A percentile compares a stretch with the other conserved stretches of the same genome.
phyloP scores from a whole-genome alignment of 1,284 basidiomycete genomes.

The Apiotrichum gamsii region DNA sequence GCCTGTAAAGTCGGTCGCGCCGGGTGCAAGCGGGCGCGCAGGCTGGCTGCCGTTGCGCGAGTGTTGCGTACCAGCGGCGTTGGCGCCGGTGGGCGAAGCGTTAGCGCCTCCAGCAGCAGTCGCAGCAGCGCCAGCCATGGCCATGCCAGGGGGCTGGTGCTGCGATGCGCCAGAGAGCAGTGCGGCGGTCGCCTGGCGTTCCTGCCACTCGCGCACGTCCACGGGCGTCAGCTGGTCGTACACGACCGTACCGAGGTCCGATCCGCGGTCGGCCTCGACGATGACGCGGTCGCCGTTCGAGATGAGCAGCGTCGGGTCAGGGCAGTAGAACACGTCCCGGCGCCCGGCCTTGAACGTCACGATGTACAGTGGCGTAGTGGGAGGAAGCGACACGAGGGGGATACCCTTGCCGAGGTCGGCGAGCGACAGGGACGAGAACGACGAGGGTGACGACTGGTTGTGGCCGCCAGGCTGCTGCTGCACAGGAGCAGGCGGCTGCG shows the following conservation, averaged over 20 bases:
- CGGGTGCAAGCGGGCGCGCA: slow-evolving; percentile 13
- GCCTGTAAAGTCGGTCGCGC: slow-evolving; percentile 26
- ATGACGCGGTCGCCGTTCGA: slow-evolving; percentile 84
- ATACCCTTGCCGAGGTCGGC: slow-evolving; percentile 84
- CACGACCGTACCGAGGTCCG: slow-evolving; percentile 82
- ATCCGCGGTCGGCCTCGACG: slow-evolving; percentile 88
- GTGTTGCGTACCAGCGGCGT: slow-evolving; percentile 3
- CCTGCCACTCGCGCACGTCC: slow-evolving; percentile 85
- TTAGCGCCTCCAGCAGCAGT: too few relatives aligned
- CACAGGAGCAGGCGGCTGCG: slow-evolving; percentile 6
- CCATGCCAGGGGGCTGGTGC: slow-evolving; percentile 47
- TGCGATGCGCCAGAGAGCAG: slow-evolving; percentile 41
- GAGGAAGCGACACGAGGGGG: slow-evolving; percentile 71
- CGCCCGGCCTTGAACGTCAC: slow-evolving; percentile 96
- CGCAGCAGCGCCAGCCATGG: slow-evolving; percentile 24
- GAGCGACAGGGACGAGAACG: slow-evolving; percentile 41
- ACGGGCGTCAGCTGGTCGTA: slow-evolving; percentile 84
- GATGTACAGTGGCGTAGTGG: slow-evolving; percentile 84
- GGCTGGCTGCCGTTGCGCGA: slow-evolving; percentile 13
- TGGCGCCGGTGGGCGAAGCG: background rate
- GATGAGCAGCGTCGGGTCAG: slow-evolving; percentile 54
- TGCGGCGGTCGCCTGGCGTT: slow-evolving; percentile 54
- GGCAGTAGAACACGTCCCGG: slow-evolving; percentile 87
- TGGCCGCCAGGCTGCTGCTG: slow-evolving; percentile 5
- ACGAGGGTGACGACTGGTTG: slow-evolving; percentile 31